A percentile compares a stretch with the other conserved stretches of the same genome.
Evolutionary conservation across 2,329 filamentous ascomycete species (phyloP).

Genomic region (Dactylellina leptospora): DNA sequence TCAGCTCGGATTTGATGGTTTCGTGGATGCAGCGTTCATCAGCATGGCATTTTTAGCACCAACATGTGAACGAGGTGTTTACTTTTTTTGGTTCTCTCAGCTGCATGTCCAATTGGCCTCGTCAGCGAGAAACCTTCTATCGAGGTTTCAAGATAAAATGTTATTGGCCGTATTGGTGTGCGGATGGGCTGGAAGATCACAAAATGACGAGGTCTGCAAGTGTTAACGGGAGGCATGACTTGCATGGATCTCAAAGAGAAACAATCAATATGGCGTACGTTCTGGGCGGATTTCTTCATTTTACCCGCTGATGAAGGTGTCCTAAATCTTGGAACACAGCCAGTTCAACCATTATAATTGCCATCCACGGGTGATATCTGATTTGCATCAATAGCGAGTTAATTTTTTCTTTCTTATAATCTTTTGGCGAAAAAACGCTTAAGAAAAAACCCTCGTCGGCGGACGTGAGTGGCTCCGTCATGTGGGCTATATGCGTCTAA

Average conservation of each 20-base stretch:
- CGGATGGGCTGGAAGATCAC: too few species aligned
- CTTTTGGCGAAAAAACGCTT: slow-evolving; percentile 13
- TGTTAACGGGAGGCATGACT: background rate
- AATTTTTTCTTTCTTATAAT: slow-evolving; percentile 6
- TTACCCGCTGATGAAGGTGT: slow-evolving; percentile 38
- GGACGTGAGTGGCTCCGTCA: slow-evolving; percentile 15
- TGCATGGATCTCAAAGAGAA: slow-evolving; percentile 6
- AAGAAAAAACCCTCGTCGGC: too few species aligned
- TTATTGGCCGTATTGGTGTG: too few species aligned
- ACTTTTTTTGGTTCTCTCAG: background rate
- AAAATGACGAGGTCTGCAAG: background rate
- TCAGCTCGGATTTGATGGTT: too few species aligned
- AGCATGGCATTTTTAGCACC: background rate
- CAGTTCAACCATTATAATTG: background rate
- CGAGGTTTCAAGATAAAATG: too few species aligned
- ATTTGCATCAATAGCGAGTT: slow-evolving; percentile 19
- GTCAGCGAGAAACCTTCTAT: too few species aligned
- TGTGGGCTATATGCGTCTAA: slow-evolving; percentile 26
- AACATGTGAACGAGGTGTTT: slow-evolving; percentile 24
- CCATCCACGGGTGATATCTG: slow-evolving; percentile 20
- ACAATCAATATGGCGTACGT: background rate
- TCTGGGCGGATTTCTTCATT: background rate
- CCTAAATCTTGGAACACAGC: slow-evolving; percentile 36
- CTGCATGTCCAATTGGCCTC: too few species aligned
- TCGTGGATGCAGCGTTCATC: too few species aligned